Evolutionary conservation across 192 early-diverging fungal species (phyloP).

Genomic region (Podila epigama): DNA sequence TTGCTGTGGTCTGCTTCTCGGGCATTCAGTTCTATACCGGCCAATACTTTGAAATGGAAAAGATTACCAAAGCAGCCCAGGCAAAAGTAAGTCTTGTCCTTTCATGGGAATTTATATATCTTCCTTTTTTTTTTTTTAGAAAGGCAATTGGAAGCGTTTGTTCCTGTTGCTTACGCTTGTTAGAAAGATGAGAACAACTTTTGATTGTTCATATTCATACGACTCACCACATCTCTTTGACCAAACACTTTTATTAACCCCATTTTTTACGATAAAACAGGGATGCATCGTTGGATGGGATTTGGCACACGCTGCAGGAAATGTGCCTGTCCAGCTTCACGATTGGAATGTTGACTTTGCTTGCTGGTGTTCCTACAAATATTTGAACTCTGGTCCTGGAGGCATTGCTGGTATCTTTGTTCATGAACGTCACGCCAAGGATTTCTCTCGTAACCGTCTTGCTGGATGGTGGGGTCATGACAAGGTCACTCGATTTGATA

Average conservation of each 20-base stretch:
- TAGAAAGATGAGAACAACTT: too few species aligned
- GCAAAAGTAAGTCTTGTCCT: slow-evolving; percentile 75
- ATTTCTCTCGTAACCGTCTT: slow-evolving; percentile 64
- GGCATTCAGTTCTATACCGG: slow-evolving; percentile 98
- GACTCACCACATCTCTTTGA: too few species aligned
- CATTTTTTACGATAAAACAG: slow-evolving; percentile 36
- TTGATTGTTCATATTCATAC: too few species aligned
- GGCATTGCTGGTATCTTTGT: slow-evolving; percentile 93
- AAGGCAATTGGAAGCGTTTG: too few species aligned
- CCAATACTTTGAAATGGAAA: slow-evolving; percentile 83
- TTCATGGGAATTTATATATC: too few species aligned
- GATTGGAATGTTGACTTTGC: slow-evolving; percentile 99
- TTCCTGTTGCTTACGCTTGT: too few species aligned
- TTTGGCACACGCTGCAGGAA: slow-evolving; percentile 95
- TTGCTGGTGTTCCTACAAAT: slow-evolving; percentile 99
- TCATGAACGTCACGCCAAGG: slow-evolving; percentile 79
- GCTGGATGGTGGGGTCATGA: slow-evolving; percentile 97
- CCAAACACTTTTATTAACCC: neutral
- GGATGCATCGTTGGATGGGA: slow-evolving; percentile 95
- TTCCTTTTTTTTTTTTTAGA: too few species aligned
- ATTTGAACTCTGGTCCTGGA: slow-evolving; percentile 97
- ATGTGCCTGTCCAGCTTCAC: slow-evolving; percentile 87
- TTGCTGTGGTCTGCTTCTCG: slow-evolving; percentile 88
- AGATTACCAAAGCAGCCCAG: slow-evolving; percentile 84
- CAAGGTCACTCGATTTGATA: slow-evolving; percentile 82